These are phyloP conservation scores for Ensete glaucum DNA, from an alignment of 176 grass and related monocot genomes.

Conservation along the genomic window DNA sequence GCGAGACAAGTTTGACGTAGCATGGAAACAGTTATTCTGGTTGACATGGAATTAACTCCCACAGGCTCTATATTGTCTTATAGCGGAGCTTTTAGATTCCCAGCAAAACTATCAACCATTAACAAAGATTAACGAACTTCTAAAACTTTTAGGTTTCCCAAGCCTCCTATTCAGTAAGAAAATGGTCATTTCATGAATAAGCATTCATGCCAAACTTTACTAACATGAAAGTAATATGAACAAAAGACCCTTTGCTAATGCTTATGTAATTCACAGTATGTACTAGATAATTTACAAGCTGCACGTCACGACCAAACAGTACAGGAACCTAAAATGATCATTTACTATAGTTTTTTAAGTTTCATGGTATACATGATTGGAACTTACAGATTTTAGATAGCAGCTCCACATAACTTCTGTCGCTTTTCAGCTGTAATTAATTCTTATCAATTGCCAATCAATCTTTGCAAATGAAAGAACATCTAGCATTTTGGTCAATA, in stretches of 20 bases:
- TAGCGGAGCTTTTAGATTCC: background rate
- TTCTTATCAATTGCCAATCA: background rate
- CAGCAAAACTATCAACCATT: background rate
- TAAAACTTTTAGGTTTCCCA: background rate
- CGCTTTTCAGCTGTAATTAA: background rate
- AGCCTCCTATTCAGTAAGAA: background rate
- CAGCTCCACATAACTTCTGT: background rate
- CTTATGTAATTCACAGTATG: background rate
- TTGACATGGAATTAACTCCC: background rate
- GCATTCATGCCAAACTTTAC: background rate
- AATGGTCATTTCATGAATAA: too few species aligned
- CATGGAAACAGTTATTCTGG: background rate
- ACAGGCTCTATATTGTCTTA: background rate
- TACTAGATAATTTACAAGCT: background rate
- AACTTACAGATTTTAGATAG: background rate
- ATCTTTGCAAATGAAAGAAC: background rate
- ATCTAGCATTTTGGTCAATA: background rate
- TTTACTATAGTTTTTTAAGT: background rate
- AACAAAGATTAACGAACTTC: background rate
- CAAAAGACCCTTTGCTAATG: background rate
- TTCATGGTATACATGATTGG: background rate
- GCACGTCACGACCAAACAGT: background rate
- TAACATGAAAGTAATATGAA: background rate
- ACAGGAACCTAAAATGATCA: background rate
- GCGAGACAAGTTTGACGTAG: too few species aligned